Evolutionary conservation across 805 yeast species (phyloP), one percentile per base, ranked within the genome.

Genomic region (Metahyphopichia silvanorum): DNA sequence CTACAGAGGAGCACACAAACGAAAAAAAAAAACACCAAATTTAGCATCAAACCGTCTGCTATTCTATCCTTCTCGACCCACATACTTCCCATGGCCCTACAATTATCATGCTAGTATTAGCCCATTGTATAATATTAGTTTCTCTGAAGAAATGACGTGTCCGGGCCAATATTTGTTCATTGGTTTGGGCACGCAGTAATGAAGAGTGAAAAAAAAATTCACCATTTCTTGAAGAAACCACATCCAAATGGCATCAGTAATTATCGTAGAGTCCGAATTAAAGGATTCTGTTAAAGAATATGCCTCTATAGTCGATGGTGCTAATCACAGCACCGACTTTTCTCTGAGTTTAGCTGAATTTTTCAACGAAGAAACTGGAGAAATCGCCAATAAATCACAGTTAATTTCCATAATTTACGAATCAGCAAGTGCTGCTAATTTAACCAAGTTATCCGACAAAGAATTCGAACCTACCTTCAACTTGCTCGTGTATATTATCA

Each of bases 401-500:
- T 50, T 66, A 42, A 50, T 55, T 26, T 32, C 49, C 21, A 45
- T 41, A 21, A 46, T 66, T 31, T 46, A 54, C 37, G 49, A 38
- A 11, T 50, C 50, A n/a, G 49, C 68, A 17, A 44, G 47, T 11
- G 47, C 56, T 25, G 52, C 49, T n/a, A 45, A 35, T 14, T 55
- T 67, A 39, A 45, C 50, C 20, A 51, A 56, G 34, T 60, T 67
- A 44, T 49, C 58, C 30, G 71, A 67, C 50, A 64, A 57, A 39
- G 72, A 66, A 35, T 67, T 67, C 33, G 73, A 67, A 49, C 65
- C 71, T 16, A 52, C 70, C n/a, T 62, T 65, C 52, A 63, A 66
- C 44, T 56, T 67, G 45, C 48, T 63, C 37, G 47, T 58, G 20
- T 60, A 63, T 43, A 53, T 67, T 26, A 49, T 62, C 34, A 43